Percentiles rank a stretch among this genome's conserved stretches.
Evolutionary conservation across 768 basidiomycete genomes (phyloP).

Genomic region (Podaxis mareebaensis): DNA sequence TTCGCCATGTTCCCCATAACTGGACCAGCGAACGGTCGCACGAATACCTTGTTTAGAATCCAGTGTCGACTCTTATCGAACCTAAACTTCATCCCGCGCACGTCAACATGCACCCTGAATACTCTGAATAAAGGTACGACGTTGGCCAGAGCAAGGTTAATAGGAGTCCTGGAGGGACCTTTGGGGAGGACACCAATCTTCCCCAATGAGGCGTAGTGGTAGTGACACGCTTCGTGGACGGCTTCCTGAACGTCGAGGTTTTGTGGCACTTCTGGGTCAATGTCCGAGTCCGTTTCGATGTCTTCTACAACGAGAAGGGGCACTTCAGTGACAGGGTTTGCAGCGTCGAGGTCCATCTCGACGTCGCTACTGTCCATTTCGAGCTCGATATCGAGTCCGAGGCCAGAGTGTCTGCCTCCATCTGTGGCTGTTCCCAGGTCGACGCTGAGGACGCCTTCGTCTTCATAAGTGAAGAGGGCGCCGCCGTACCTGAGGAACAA

Average conservation of each 20-base stretch:
- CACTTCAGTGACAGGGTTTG: constrained; percentile 2
- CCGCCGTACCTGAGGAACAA: constrained; percentile 8
- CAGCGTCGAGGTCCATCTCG: not conserved
- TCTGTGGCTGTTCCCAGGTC: constrained; percentile 28
- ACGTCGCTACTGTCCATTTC: constrained; percentile 26
- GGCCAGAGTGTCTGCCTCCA: constrained; percentile 23
- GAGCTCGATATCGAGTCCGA: constrained; percentile 31
- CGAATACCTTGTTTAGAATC: constrained; percentile 37
- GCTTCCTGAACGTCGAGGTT: constrained; percentile 17
- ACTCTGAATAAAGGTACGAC: constrained; percentile 32
- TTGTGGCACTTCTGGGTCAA: constrained; percentile 7
- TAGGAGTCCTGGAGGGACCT: not conserved
- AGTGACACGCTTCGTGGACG: constrained; percentile 3
- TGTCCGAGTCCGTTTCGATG: constrained; percentile 11
- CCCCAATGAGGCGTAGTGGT: not conserved
- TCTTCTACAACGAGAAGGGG: constrained; percentile 21
- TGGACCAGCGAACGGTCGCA: constrained; percentile 37
- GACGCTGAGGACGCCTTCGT: constrained; percentile 38
- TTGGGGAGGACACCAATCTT: not conserved
- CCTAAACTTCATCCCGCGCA: constrained; percentile 30
- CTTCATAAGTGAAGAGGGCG: constrained; percentile 31
- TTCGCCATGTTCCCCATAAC: constrained; percentile 28
- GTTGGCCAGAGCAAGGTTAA: not conserved
- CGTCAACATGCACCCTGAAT: constrained; percentile 28
- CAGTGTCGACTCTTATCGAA: constrained; percentile 39